Evolutionary conservation across 257 asterid genomes (phyloP).

Genomic region (Hygrophila difformis): DNA sequence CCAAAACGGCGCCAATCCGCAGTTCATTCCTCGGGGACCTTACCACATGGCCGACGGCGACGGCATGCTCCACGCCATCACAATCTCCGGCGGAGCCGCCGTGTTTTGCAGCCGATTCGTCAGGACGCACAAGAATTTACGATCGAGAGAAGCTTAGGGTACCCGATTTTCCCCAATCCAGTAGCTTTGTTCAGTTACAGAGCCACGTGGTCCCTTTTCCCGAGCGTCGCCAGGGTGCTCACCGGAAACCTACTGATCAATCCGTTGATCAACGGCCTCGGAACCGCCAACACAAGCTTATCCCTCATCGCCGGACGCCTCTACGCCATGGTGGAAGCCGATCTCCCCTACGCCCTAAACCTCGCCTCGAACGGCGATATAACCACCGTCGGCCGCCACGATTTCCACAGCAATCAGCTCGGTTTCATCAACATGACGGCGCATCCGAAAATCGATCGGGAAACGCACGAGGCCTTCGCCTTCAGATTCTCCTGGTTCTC

Average conservation of each 20-base stretch:
- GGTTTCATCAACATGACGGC: slow-evolving; percentile 39
- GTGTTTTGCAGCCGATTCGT: slow-evolving; percentile 40
- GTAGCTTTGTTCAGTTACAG: slow-evolving; percentile 24
- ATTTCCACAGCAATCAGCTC: slow-evolving; percentile 15
- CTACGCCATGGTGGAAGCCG: slow-evolving; percentile 43
- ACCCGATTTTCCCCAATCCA: slow-evolving; percentile 23
- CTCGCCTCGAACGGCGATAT: slow-evolving; percentile 32
- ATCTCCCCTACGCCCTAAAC: slow-evolving; percentile 41
- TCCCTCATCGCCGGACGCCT: slow-evolving; percentile 30
- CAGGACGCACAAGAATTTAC: slow-evolving; percentile 30
- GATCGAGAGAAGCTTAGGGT: slow-evolving; percentile 22
- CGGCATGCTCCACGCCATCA: slow-evolving; percentile 52
- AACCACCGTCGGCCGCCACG: slow-evolving; percentile 35
- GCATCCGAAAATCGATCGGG: slow-evolving; percentile 46
- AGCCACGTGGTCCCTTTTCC: slow-evolving; percentile 22
- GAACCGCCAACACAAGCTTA: slow-evolving; percentile 41
- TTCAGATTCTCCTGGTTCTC: slow-evolving; percentile 32
- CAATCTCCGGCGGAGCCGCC: slow-evolving; percentile 34
- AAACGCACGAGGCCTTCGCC: slow-evolving; percentile 42
- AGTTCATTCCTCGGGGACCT: slow-evolving; percentile 38
- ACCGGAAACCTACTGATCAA: slow-evolving; percentile 21
- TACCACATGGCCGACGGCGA: slow-evolving; percentile 56
- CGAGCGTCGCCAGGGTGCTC: slow-evolving; percentile 19
- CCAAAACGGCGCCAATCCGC: slow-evolving; percentile 55
- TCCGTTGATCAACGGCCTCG: slow-evolving; percentile 25